These are phyloP conservation scores for Penicillium taxi DNA, from an alignment of 495 filamentous ascomycete genomes.

Conservation along the genomic window DNA sequence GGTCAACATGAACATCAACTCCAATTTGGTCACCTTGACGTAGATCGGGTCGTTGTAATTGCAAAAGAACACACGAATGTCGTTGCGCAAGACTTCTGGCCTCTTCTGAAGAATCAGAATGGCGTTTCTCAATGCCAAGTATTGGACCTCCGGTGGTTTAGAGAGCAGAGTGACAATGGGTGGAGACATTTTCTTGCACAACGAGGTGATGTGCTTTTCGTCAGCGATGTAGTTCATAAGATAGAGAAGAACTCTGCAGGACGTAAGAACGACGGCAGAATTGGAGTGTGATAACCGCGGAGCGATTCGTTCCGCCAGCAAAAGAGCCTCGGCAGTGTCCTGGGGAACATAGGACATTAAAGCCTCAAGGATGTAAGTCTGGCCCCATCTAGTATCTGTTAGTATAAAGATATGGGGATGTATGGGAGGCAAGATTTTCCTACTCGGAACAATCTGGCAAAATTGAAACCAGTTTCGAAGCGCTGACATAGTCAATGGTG, in stretches of 20 bases:
- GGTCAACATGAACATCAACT: conserved; percentile 98
- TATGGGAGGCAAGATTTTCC: conserved; percentile 20
- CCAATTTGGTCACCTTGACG: conserved; percentile 98
- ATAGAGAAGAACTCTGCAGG: conserved; percentile 91
- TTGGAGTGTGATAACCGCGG: conserved; percentile 94
- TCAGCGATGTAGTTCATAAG: conserved; percentile 98
- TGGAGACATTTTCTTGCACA: conserved; percentile 90
- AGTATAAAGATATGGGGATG: conserved; percentile 9
- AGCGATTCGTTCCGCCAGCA: conserved; percentile 88
- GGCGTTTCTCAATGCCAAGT: conserved; percentile 89
- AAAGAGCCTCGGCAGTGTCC: conserved; percentile 73
- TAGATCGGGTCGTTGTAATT: conserved; percentile 99
- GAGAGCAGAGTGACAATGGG: conserved; percentile 92
- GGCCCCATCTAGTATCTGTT: conserved; percentile 73
- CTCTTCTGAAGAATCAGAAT: conserved; percentile 87
- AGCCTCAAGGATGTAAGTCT: conserved; percentile 96
- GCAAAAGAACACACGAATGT: conserved; percentile 98
- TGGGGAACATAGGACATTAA: conserved; percentile 98
- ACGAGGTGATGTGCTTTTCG: conserved; percentile 77
- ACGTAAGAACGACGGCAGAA: conserved; percentile 91
- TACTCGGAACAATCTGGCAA: conserved; percentile 95
- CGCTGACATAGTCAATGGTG: conserved; percentile 94
- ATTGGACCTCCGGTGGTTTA: conserved; percentile 96
- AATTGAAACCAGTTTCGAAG: conserved; percentile 96
- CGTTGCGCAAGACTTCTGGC: conserved; percentile 89